Evolutionary conservation across 2,329 filamentous ascomycete genomes (phyloP).

Genomic region (Emergomyces pasteurianus): DNA sequence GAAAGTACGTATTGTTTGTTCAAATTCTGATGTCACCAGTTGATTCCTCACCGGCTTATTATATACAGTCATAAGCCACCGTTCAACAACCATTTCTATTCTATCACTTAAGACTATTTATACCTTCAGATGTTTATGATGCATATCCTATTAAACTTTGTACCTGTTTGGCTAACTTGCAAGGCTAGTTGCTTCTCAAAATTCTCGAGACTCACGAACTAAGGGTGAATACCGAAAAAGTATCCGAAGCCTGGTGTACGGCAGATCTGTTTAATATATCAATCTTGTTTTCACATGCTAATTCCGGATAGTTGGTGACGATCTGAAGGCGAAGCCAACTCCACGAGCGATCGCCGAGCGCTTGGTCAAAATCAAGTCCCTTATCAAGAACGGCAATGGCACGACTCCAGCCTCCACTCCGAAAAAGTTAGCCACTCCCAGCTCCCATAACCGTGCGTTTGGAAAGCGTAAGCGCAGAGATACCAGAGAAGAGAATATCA

Average conservation of each 20-base stretch:
- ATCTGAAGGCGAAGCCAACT: slow-evolving; percentile 20
- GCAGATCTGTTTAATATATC: background rate
- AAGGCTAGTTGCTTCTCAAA: slow-evolving; percentile 26
- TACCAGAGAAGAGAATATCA: background rate
- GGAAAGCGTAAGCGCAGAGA: background rate
- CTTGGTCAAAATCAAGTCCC: slow-evolving; percentile 22
- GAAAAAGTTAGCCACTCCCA: slow-evolving; percentile 9
- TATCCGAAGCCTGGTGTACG: slow-evolving; percentile 31
- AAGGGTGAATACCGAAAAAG: slow-evolving; percentile 21
- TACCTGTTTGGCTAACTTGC: background rate
- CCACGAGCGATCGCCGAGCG: slow-evolving; percentile 30
- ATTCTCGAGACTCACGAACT: slow-evolving; percentile 30
- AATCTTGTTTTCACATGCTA: background rate
- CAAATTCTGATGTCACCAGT: background rate
- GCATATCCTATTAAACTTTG: background rate
- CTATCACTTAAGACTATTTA: background rate
- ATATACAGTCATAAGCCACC: no score
- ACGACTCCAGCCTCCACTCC: slow-evolving; percentile 6
- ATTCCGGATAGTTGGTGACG: slow-evolving; percentile 9
- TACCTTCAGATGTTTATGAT: background rate
- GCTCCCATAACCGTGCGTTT: slow-evolving; percentile 5
- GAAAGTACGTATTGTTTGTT: slow-evolving; percentile 15
- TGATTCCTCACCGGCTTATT: background rate
- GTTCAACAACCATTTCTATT: no score
- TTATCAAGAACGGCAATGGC: slow-evolving; percentile 6